Conservation (phyloP, 176 grass and related monocot species). For the Bonia amplexicaulis region DNA sequence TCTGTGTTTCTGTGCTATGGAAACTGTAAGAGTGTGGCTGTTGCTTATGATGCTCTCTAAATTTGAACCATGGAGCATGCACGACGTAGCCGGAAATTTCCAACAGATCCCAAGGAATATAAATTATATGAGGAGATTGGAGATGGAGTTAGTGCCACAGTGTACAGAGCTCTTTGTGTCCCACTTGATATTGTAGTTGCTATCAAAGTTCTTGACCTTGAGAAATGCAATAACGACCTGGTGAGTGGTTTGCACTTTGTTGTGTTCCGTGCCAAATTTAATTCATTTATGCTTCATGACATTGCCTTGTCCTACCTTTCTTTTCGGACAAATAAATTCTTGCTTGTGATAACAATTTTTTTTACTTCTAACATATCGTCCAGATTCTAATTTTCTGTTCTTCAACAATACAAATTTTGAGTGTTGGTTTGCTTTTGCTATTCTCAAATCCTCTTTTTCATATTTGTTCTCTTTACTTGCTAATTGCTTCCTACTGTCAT, state of each 20-base stretch:
- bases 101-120: slow-evolving; percentile 70
- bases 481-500: neutral
- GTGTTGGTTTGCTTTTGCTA: neutral
- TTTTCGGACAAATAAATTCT: neutral
- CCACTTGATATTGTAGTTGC: slow-evolving; percentile 79
- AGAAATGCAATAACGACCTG: slow-evolving; percentile 93
- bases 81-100: slow-evolving; percentile 41
- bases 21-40: slow-evolving; percentile 12
- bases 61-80: slow-evolving; percentile 42
- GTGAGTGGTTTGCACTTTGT: slow-evolving; percentile 41
- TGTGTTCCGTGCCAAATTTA: neutral
- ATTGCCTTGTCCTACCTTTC: neutral
- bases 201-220: slow-evolving; percentile 95
- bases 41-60: slow-evolving; percentile 27
- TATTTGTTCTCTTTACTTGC: neutral
- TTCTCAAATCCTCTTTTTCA: neutral
- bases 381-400: neutral
- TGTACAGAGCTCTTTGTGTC: slow-evolving; percentile 76
- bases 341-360: neutral
- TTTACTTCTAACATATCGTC: neutral
- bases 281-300: slow-evolving; percentile 8
- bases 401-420: neutral
- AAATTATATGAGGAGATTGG: slow-evolving; percentile 93
- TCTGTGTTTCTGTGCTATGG: slow-evolving; percentile 1
- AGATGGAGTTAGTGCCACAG: slow-evolving; percentile 95